phyloP scores from a whole-genome alignment of 805 yeast genomes.

The Kuraishia borneana region DNA sequence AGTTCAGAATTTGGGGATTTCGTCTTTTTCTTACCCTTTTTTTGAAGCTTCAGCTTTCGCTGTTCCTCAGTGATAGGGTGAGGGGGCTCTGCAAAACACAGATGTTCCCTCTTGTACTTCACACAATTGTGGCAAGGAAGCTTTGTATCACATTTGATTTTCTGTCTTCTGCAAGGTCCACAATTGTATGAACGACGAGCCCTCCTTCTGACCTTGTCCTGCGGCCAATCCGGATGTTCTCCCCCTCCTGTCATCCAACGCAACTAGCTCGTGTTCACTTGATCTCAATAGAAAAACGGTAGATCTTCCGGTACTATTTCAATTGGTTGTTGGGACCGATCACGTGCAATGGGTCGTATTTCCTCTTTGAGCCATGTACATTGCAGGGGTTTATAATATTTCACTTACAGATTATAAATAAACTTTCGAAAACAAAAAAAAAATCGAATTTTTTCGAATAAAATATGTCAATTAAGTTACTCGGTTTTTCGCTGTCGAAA shows the following conservation, averaged over 20 bases:
- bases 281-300: too few species aligned
- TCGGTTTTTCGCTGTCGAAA: too few species aligned
- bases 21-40: neutral
- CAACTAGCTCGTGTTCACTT: too few species aligned
- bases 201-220: neutral
- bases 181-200: conserved; percentile 42
- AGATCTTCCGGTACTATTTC: neutral
- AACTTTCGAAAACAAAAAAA: neutral
- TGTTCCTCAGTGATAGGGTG: conserved; percentile 3
- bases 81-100: conserved; percentile 3
- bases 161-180: conserved; percentile 43
- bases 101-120: conserved; percentile 2
- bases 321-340: too few species aligned
- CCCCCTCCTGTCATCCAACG: too few species aligned
- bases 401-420: too few species aligned
- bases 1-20: too few species aligned
- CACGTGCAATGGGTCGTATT: too few species aligned
- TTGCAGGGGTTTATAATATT: too few species aligned
- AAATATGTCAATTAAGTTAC: too few species aligned
- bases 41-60: neutral
- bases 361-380: too few species aligned
- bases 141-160: conserved; percentile 39
- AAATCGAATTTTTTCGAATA: neutral
- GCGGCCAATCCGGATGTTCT: too few species aligned
- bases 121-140: conserved; percentile 36